Base-by-base conservation (phyloP, 257 asterid genomes). In the Ehretia macrophylla region DNA sequence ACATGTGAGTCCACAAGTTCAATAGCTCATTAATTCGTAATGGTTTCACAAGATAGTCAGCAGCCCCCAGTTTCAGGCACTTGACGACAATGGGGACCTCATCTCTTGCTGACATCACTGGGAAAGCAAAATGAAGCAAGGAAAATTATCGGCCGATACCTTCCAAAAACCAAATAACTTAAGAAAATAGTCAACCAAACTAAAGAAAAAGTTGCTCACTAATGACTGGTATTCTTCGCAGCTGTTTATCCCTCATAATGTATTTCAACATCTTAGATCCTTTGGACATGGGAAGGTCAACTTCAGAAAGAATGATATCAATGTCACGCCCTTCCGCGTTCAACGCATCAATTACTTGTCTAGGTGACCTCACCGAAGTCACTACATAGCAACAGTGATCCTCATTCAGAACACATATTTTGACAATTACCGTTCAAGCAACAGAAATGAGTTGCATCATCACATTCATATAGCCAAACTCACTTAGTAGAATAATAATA, bases 1-100 rank as follows among this genome's bases (percentile, higher is more conserved):
- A 93, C 97, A 93, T 86, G 81, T 93, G 99, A 61, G 96, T 93
- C 99, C 99, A 93, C 91, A 93, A 79, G 84, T 89, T 93, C 83
- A 93, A 69, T 44, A 93, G 80, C 73, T 93, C 99, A 79, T 93
- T 93, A 38, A 93, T 81, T 46, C 99, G 97, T 58, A 93, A 72
- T 45, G 99, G 99, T 77, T 89, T 93, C 75, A 93, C 97, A 27
- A 93, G 99, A 82, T 93, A 93, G 76, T 93, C 99, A 32, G 99
- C 99, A 54, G 99, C 97, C 66, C 97, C 99, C 59, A 86, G 72
- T 74, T 84, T 88, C 66, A 92, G 81, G 77, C 96, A 88, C 81
- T 92, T 92, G 67, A 88, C 94, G 60, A 86, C 97, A 51, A 81
- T n/a, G 32, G 94, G 78, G 51, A 87, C 92, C 69, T 87, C 92